Evolutionary conservation across 2,329 filamentous ascomycete species (phyloP).

Genomic region (Aureobasidium sp.): DNA sequence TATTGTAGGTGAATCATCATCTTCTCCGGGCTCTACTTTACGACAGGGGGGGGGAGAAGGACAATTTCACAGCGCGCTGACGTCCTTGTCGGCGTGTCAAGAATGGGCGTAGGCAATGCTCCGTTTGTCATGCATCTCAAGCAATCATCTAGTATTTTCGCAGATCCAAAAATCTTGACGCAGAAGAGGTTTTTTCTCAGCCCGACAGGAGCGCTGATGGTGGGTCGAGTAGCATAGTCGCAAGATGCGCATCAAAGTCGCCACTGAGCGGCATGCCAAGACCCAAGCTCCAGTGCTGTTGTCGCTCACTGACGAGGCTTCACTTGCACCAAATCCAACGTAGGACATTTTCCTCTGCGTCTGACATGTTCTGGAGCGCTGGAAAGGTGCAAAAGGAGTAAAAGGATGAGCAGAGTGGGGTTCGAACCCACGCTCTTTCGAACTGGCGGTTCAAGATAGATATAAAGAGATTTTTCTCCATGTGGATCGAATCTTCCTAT

Average conservation of each 20-base stretch:
- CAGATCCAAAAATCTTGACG: too few species aligned
- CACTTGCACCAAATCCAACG: background rate
- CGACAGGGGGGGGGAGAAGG: too few species aligned
- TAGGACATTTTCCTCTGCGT: background rate
- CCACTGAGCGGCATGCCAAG: background rate
- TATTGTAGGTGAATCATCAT: too few species aligned
- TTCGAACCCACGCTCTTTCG: constrained; percentile 7
- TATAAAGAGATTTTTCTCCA: background rate
- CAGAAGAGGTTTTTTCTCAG: too few species aligned
- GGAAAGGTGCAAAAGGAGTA: background rate
- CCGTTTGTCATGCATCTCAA: too few species aligned
- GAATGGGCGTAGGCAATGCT: too few species aligned
- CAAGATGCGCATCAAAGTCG: background rate
- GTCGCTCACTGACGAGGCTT: background rate
- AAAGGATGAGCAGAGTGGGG: background rate
- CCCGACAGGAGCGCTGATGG: too few species aligned
- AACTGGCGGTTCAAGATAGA: background rate
- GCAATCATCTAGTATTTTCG: too few species aligned
- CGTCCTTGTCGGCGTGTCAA: too few species aligned
- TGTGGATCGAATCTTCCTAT: background rate
- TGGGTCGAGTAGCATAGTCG: background rate
- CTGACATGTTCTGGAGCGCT: too few species aligned
- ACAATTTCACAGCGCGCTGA: too few species aligned
- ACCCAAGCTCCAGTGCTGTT: background rate
- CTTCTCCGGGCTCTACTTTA: too few species aligned